phyloP scores from a whole-genome alignment of 2,329 filamentous ascomycete species.

The Penicillium crustosum region DNA sequence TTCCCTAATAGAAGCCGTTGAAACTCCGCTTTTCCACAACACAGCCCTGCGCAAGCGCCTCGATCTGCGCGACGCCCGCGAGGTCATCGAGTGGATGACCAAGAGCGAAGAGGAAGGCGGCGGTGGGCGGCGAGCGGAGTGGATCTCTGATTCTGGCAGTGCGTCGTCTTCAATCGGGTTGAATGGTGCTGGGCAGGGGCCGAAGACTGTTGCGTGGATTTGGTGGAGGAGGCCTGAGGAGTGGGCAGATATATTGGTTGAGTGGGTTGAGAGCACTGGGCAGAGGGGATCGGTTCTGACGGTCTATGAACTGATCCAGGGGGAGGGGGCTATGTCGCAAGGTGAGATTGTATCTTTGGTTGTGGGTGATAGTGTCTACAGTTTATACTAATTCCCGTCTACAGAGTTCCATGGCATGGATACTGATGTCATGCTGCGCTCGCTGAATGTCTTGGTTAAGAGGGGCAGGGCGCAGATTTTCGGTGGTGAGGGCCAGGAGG shows the following conservation, averaged over 20 bases:
- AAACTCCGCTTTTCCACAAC: conserved; percentile 60
- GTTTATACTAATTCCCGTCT: conserved; percentile 9
- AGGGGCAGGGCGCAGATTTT: conserved; percentile 91
- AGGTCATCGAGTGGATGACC: conserved; percentile 58
- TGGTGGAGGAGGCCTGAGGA: conserved; percentile 88
- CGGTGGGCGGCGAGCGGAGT: conserved; percentile 59
- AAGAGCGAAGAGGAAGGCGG: conserved; percentile 43
- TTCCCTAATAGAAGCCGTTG: conserved; percentile 61
- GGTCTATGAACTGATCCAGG: conserved; percentile 84
- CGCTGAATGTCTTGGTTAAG: conserved; percentile 79
- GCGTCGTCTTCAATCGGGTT: not conserved
- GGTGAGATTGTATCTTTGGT: conserved; percentile 48
- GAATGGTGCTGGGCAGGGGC: conserved; percentile 22
- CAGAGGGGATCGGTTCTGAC: conserved; percentile 89
- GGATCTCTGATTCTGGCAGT: conserved; percentile 47
- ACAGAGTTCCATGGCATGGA: conserved; percentile 88
- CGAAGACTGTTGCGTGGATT: conserved; percentile 65
- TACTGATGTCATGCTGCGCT: conserved; percentile 73
- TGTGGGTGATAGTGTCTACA: not conserved
- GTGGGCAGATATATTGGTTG: conserved; percentile 77
- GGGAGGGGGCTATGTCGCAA: conserved; percentile 72
- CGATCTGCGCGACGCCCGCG: conserved; percentile 53
- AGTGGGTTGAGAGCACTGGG: conserved; percentile 80
- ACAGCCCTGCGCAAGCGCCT: conserved; percentile 45
- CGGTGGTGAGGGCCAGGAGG: conserved; percentile 80